Evolutionary conservation across 345 rosid genomes (phyloP), one percentile per base, ranked within the genome.

Genomic region (Luvunga scandens): DNA sequence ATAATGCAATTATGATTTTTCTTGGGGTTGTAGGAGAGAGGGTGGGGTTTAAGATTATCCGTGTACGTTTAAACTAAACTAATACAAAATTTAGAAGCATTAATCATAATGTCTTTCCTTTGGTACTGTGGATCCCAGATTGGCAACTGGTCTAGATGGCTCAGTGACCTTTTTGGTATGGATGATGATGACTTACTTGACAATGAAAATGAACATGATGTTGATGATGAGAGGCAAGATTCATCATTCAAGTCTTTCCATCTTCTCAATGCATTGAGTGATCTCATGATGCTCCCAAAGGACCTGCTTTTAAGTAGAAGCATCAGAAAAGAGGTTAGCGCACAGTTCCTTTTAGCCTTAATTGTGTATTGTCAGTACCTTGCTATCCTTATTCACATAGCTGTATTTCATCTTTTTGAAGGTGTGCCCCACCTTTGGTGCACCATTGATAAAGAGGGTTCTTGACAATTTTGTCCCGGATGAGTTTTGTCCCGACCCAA

Each of bases 251-350:
- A 92, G 82, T 79, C 93, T 75, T 95, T 95, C 82, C 84, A 83
- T 87, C 97, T 92, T 76, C 94, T 95, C 36, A 91, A 92, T 80
- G 96, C 99, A 2, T 80, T 93, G 75, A 95, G 98, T 80, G 98
- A 93, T 85, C 96, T 95, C 53, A 92, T 93, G 99, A 95, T 95
- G 98, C 97, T 95, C 83, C 98, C 99, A n/a, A 93, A 93, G 82
- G 98, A 92, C 81, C 86, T 93, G 97, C 97, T 95, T 68, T 84
- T 92, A 78, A 84, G 87, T 82, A 86, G 76, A 81, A 75, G 88
- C 68, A 87, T 89, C 78, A 83, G 97, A 82, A 90, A 91, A 90
- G 99, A 95, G 97, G 99, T 95, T 39, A 72, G 57, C 24, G 9
- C 53, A 59, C 55, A 24, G 64, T 9, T 48, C n/a, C 28, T 55